Conservation (phyloP, 768 basidiomycete genomes). For the Russula sp. region DNA sequence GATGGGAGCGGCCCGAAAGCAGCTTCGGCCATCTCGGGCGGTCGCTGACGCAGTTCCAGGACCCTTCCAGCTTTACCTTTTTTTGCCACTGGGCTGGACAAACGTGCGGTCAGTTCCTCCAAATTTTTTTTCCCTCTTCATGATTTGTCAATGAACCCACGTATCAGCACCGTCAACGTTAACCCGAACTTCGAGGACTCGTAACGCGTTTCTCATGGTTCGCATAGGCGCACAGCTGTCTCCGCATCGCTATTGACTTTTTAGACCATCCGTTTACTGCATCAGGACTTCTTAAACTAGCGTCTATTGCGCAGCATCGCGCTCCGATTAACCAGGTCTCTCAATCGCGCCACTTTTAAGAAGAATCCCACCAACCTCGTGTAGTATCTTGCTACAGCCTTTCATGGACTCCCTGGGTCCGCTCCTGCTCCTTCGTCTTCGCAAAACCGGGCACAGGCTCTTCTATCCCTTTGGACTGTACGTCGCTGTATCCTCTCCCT, state of each 20-base stretch:
- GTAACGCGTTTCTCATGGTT: constrained; percentile 23
- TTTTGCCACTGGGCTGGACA: background rate
- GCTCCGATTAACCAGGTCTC: background rate
- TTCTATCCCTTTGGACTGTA: constrained; percentile 80
- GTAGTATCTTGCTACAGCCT: background rate
- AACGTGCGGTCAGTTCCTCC: background rate
- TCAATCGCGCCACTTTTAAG: constrained; percentile 2
- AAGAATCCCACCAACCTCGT: background rate
- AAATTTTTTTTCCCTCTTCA: background rate
- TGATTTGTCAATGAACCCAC: background rate
- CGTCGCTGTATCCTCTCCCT: constrained; percentile 37
- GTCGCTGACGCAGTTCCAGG: too few species aligned
- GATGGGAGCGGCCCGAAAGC: constrained; percentile 4
- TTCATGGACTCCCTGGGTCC: constrained; percentile 31
- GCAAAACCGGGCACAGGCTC: constrained; percentile 46
- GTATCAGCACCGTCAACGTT: background rate
- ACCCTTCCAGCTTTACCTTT: background rate
- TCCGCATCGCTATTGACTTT: constrained; percentile 4
- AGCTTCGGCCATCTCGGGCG: background rate
- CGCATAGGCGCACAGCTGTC: background rate
- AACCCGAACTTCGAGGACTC: background rate
- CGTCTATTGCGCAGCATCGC: background rate
- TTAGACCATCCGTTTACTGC: background rate
- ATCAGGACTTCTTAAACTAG: background rate
- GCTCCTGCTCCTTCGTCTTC: constrained; percentile 37